These are phyloP conservation scores for Penicillium sp. DNA, from an alignment of 2,329 filamentous ascomycete species.

Conservation along the genomic window DNA sequence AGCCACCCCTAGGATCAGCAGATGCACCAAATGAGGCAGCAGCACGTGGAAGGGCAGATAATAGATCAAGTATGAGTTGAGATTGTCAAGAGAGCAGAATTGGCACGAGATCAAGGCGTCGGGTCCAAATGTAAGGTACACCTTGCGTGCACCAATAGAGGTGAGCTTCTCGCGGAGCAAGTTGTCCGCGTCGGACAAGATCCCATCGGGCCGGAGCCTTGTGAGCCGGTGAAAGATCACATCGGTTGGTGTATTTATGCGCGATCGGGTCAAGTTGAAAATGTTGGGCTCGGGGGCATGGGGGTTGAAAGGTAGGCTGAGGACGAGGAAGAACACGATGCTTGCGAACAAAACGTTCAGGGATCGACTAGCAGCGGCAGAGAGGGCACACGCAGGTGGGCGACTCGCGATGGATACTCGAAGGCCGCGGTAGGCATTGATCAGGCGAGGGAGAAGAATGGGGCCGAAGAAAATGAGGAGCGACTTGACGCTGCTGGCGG, in stretches of 20 bases:
- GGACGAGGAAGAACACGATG: slow-evolving; percentile 54
- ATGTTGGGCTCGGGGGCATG: slow-evolving; percentile 58
- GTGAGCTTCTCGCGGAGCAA: slow-evolving; percentile 66
- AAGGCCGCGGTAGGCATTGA: slow-evolving; percentile 38
- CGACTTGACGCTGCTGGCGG: slow-evolving; percentile 38
- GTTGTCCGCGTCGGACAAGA: slow-evolving; percentile 56
- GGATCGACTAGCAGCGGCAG: slow-evolving; percentile 35
- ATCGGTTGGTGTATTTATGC: slow-evolving; percentile 80
- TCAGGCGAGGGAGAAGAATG: slow-evolving; percentile 39
- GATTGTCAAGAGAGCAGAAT: slow-evolving; percentile 76
- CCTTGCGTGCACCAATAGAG: slow-evolving; percentile 67
- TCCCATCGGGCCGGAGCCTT: slow-evolving; percentile 37
- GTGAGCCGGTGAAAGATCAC: slow-evolving; percentile 77
- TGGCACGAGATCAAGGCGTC: slow-evolving; percentile 69
- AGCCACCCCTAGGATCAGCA: slow-evolving; percentile 66
- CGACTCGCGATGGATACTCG: slow-evolving; percentile 35
- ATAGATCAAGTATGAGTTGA: slow-evolving; percentile 73
- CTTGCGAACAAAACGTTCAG: slow-evolving; percentile 55
- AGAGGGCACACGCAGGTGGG: slow-evolving; percentile 38
- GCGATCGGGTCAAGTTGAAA: slow-evolving; percentile 72
- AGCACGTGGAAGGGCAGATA: slow-evolving; percentile 67
- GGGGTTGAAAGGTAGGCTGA: slow-evolving; percentile 68
- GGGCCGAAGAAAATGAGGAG: slow-evolving; percentile 45
- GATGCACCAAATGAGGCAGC: slow-evolving; percentile 75
- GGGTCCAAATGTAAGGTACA: slow-evolving; percentile 83